A percentile compares a stretch with the other conserved stretches of the same genome.
Conservation (phyloP, 345 rosid species). For the Tarenaya hassleriana region DNA sequence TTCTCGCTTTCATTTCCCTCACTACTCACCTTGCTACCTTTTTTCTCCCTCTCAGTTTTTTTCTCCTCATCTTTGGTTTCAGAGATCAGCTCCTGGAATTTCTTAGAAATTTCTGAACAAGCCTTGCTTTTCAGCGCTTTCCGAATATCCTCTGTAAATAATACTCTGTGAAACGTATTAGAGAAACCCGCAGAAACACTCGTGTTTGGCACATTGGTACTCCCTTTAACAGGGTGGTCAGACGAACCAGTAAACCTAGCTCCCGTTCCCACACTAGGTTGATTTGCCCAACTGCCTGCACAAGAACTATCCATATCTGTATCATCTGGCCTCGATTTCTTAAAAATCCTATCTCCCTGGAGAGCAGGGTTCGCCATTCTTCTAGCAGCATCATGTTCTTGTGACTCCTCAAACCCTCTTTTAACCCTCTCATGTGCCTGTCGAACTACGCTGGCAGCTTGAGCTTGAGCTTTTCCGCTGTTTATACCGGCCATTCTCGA, state of each 20-base stretch:
- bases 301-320: slow-evolving; percentile 23
- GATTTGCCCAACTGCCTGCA: slow-evolving; percentile 28
- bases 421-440: slow-evolving; percentile 34
- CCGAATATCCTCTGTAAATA: slow-evolving; percentile 40
- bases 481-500: slow-evolving; percentile 32
- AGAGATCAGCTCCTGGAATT: slow-evolving; percentile 40
- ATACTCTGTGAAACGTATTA: slow-evolving; percentile 37
- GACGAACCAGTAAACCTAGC: slow-evolving; percentile 23
- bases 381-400: slow-evolving; percentile 27
- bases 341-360: slow-evolving; percentile 32
- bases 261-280: slow-evolving; percentile 35
- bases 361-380: slow-evolving; percentile 23
- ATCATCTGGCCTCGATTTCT: slow-evolving; percentile 45
- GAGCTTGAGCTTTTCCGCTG: slow-evolving; percentile 24
- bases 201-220: slow-evolving; percentile 26
- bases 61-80: slow-evolving; percentile 23
- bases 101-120: slow-evolving; percentile 30
- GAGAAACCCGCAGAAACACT: slow-evolving; percentile 30
- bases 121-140: slow-evolving; percentile 53
- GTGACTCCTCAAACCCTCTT: slow-evolving; percentile 39
- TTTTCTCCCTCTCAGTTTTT: slow-evolving; percentile 29
- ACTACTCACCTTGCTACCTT: slow-evolving; percentile 23
- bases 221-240: slow-evolving; percentile 32
- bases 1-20: slow-evolving; percentile 19
- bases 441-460: slow-evolving; percentile 33